Base-by-base conservation (phyloP, 352 stramenopile species). In the Phytophthora tubulina region DNA sequence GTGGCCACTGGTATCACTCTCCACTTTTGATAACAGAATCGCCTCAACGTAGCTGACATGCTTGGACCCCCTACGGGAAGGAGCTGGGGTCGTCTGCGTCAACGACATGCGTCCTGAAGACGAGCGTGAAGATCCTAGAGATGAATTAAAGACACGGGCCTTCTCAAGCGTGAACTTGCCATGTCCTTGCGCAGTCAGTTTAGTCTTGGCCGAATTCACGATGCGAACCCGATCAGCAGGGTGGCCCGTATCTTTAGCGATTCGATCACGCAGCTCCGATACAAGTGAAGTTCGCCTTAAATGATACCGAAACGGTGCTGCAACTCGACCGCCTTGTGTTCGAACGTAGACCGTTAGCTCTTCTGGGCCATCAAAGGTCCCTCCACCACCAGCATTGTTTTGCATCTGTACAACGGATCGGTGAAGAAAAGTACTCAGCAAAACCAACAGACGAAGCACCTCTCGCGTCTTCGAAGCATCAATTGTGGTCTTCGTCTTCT, bases 401-500 rank as follows among this genome's bases (percentile, higher is more conserved):
- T 71, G 75, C 42, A 64, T 50, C 33, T 90, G 78, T 6, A 85
- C 72, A 14, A 85, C 72, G 5, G 80, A 90, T 59, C 95, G 87
- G 33, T 85, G 73, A 11, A 97, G 59, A 71, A 97, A 91, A 15
- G 88, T 95, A 38, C 81, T 89, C n/a, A 97, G 72, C 42, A 97
- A 30, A 5, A 88, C 58, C 2, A 96, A 69, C 31, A 94, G 32
- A 6, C 88, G 81, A 51, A 81, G 64, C 32, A 88, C 60, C 54
- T 88, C 76, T 59, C 59, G 75, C 21, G 58, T 75, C 30, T 65
- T 76, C 0, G 54, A 75, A 41, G 46, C 54, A 42, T 80, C 36
- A 33, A 73, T 51, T 33, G 46, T 54, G 7, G n/a, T 64, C 42
- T 81, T 81, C 7, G 71, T 58, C n/a, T 70, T 67, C n/a, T 86